phyloP scores from a whole-genome alignment of 371 early-diverging fungal species.

The Mucor irregularis region DNA sequence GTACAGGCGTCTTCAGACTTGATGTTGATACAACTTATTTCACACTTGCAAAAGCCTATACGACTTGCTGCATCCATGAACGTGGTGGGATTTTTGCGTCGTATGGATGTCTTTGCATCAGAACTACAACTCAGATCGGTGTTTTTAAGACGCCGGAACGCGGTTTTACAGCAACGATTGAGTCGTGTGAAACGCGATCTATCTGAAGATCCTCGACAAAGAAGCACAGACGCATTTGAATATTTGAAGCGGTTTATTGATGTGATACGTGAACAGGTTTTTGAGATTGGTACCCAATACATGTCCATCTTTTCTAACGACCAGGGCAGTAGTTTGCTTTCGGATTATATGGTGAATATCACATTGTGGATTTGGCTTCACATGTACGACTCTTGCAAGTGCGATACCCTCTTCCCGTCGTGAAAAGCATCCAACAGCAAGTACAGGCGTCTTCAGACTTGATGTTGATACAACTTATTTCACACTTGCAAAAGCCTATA shows the following conservation, averaged over 20 bases:
- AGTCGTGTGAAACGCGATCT: conserved; percentile 32
- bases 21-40: conserved; percentile 73
- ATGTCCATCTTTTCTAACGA: conserved; percentile 76
- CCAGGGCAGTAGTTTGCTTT: conserved; percentile 35
- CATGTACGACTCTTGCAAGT: conserved; percentile 68
- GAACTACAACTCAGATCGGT: conserved; percentile 73
- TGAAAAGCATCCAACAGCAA: conserved; percentile 62
- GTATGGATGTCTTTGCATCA: conserved; percentile 70
- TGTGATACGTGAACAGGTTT: conserved; percentile 74
- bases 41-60: conserved; percentile 71
- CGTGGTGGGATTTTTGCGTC: conserved; percentile 76
- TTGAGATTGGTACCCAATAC: conserved; percentile 83
- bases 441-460: conserved; percentile 64
- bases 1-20: conserved; percentile 64
- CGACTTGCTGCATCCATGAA: conserved; percentile 79
- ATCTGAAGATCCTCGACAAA: conserved; percentile 23
- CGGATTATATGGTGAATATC: conserved; percentile 57
- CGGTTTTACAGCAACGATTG: conserved; percentile 59
- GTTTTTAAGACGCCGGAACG: conserved; percentile 74
- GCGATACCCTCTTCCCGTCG: conserved; percentile 58
- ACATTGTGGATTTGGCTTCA: conserved; percentile 68
- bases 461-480: conserved; percentile 73
- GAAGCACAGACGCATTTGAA: conserved; percentile 59
- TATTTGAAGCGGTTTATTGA: conserved; percentile 76
- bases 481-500: conserved; percentile 71